A percentile compares a stretch with the other conserved stretches of the same genome.
These are phyloP conservation scores for Mortierella sp. DNA, from an alignment of 371 early-diverging fungal genomes.

Conservation along the genomic window DNA sequence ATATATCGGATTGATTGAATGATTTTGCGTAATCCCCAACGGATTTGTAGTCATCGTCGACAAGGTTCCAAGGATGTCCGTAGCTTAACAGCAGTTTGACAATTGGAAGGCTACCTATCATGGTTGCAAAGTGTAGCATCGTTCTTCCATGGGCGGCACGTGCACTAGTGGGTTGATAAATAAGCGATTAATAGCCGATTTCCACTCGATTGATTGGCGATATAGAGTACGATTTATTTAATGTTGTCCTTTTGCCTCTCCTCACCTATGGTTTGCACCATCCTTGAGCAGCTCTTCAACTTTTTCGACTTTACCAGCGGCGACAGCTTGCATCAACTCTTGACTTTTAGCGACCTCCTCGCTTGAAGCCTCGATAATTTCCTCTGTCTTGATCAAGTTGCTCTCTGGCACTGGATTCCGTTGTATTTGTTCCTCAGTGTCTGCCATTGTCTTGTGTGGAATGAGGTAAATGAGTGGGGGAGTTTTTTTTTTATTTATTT, in stretches of 20 bases:
- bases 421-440: slow-evolving; percentile 13
- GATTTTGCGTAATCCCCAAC: slow-evolving; percentile 80
- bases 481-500: background rate
- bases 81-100: slow-evolving; percentile 68
- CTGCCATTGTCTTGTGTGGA: background rate
- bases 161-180: slow-evolving; percentile 19
- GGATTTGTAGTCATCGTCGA: slow-evolving; percentile 72
- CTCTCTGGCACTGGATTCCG: slow-evolving; percentile 46
- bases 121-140: slow-evolving; percentile 69
- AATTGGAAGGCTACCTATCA: slow-evolving; percentile 65
- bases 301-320: slow-evolving; percentile 36
- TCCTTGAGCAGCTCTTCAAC: slow-evolving; percentile 39
- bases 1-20: slow-evolving; percentile 67
- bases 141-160: slow-evolving; percentile 61
- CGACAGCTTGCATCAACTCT: slow-evolving; percentile 47
- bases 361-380: slow-evolving; percentile 45
- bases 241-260: background rate
- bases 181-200: background rate
- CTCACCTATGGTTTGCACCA: slow-evolving; percentile 51
- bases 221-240: background rate
- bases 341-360: slow-evolving; percentile 50
- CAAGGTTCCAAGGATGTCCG: slow-evolving; percentile 80
- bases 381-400: slow-evolving; percentile 48
- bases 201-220: background rate
- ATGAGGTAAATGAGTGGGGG: background rate